Evolutionary conservation across 768 basidiomycete species (phyloP), one percentile per base, ranked within the genome.

Genomic region (Boletus sensibilis): DNA sequence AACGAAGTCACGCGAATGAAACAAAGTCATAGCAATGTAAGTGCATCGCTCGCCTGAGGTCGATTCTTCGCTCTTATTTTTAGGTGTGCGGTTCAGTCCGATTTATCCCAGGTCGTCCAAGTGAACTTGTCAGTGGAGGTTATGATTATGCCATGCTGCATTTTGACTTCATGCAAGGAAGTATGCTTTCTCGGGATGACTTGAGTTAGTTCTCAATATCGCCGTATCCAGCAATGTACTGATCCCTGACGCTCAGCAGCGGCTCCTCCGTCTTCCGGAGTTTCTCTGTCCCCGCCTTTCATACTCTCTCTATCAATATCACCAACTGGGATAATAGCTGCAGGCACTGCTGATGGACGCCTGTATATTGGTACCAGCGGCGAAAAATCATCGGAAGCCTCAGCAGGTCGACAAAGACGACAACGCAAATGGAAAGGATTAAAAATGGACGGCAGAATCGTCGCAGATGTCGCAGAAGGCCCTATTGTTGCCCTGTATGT

Each of bases 391-490:
- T 59, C 55, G 8, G 58, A 58, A 20, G 49, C 54, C 38, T 41
- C 60, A 14, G 31, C 52, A 23, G 65, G 65, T 39, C 73, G 78
- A 65, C 86, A 83, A 72, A 83, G 80, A 64, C 75, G 79, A 56
- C 75, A 75, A 35, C 81, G 83, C 55, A 88, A 82, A 63, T 93
- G 92, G 90, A 82, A 84, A 57, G 91, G 92, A 3, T 72, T 92
- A 23, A 75, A 77, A 46, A 69, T 67, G 25, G 76, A 79, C 1
- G 76, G 77, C 42, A 78, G 79, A 21, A 47, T 78, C 40, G 63
- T 80, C 29, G 59, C 73, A 41, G 80, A 84, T 53, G 76, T 85
- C 18, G 87, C 86, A 2, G 82, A 88, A 56, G 91, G 90, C 1
- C 91, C 91, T 23, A 74, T 93, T 29, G 87, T 89, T 43, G 82